These are phyloP conservation scores for Hypoxylon rickii DNA, from an alignment of 495 filamentous ascomycete species.

Conservation along the genomic window DNA sequence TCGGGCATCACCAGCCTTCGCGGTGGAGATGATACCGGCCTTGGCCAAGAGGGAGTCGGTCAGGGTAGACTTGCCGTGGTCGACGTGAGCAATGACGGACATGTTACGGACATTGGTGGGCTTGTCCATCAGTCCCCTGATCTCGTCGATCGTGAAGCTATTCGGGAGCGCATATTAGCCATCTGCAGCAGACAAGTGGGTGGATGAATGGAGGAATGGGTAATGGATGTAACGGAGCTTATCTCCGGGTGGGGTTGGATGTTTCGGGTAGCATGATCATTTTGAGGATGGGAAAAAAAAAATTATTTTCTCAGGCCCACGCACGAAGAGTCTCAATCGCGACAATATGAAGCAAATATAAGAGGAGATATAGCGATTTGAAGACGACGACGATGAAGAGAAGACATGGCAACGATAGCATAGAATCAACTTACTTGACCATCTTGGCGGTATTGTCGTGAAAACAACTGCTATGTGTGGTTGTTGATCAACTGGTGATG, in stretches of 20 bases:
- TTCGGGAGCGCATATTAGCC: constrained; percentile 42
- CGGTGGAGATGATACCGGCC: constrained; percentile 98
- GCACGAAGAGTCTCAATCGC: no score
- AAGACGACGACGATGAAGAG: background rate
- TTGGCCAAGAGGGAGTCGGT: constrained; percentile 99
- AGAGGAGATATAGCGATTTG: background rate
- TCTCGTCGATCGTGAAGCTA: constrained; percentile 99
- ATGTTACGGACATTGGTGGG: constrained; percentile 95
- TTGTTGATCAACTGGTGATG: constrained; percentile 36
- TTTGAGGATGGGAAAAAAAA: constrained; percentile 3
- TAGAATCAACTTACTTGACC: constrained; percentile 99
- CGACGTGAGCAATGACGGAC: constrained; percentile 99
- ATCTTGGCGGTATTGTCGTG: constrained; percentile 84
- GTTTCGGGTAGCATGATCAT: constrained; percentile 13
- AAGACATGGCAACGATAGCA: constrained; percentile 3
- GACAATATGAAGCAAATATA: no score
- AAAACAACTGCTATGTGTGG: constrained; percentile 39
- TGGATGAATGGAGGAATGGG: constrained; percentile 6
- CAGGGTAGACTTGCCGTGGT: constrained; percentile 99
- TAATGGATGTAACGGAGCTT: constrained; percentile 39
- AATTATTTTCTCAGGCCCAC: constrained; percentile 14
- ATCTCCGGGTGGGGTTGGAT: constrained; percentile 50
- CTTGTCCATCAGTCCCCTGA: constrained; percentile 96
- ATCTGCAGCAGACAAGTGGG: constrained; percentile 24
- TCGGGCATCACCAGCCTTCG: constrained; percentile 93